A percentile compares a stretch with the other conserved stretches of the same genome.
These are phyloP conservation scores for Eimeria brunetti DNA, from an alignment of 169 alveolate genomes.

Conservation along the genomic window DNA sequence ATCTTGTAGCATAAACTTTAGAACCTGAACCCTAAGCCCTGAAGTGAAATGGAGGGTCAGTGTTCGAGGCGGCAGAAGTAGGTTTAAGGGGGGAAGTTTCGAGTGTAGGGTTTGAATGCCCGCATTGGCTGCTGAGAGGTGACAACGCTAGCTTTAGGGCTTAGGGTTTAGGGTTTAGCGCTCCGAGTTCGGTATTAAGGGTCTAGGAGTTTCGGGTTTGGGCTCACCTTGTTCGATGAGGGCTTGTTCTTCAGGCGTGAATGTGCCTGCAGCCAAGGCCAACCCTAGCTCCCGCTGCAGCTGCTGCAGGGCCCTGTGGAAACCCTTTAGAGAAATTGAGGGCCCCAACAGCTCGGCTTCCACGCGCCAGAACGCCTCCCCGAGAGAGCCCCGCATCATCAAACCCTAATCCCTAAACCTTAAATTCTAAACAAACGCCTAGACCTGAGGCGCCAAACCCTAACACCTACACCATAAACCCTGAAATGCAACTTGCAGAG, in stretches of 20 bases:
- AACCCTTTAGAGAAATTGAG: neutral
- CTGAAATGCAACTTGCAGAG: neutral
- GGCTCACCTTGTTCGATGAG: neutral
- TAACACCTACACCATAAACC: neutral
- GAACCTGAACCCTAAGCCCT: neutral
- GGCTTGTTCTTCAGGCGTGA: neutral
- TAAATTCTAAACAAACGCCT: neutral
- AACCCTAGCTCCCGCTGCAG: neutral
- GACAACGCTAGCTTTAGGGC: neutral
- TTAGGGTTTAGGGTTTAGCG: neutral
- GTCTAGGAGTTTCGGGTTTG: neutral
- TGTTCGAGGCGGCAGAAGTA: neutral
- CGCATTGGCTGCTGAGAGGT: neutral
- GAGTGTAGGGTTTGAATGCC: neutral
- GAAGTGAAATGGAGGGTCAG: neutral
- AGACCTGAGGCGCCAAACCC: neutral
- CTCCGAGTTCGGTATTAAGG: neutral
- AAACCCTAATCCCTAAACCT: neutral
- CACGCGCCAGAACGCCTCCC: neutral
- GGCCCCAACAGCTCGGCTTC: neutral
- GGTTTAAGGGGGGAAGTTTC: neutral
- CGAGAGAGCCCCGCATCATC: neutral
- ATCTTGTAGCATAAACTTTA: neutral
- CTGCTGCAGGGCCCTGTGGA: neutral
- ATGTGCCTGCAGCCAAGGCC: neutral